Evolutionary conservation across 345 rosid species (phyloP), one percentile per base, ranked within the genome.

Genomic region (Arabidopsis suecica): DNA sequence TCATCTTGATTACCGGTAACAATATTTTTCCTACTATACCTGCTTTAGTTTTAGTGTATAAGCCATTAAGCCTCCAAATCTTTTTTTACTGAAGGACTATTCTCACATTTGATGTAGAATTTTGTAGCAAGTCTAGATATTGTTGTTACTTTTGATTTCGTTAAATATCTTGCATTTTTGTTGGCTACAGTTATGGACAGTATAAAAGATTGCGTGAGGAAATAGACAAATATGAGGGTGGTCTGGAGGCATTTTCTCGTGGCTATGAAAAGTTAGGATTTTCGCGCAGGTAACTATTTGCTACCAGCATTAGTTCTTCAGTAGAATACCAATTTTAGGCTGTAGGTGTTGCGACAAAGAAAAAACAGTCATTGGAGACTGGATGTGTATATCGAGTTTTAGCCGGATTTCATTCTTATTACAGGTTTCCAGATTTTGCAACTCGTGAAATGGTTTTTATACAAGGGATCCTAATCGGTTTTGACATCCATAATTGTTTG

Each of bases 191-290:
- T 18, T 91, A 84, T 85, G 67, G 81, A 33, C 84, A 81, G 61
- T 95, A 90, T 78, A 86, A 37, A 84, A 86, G 79, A 83, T 20
- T 90, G 78, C 87, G 90, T 7, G 92, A 80, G 71, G 88, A 80
- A 71, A 88, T 95, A 76, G 91, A 90, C 81, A 86, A 82, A 77
- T 77, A 65, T 79, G 99, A 95, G 82, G 97, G 96, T 75, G 97
- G 97, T 68, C 73, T 95, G 74, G 99, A 89, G 79, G 89, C 78
- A 34, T 95, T 95, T 84, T 91, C 99, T 82, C 93, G 92, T 64
- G 97, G 97, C 69, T 91, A 91, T 84, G 93, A 91, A 84, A 95
- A 88, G 82, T 78, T 95, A 68, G 99, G 99, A 76, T 95, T 95
- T 72, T 67, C 61, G 7, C 83, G 87, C 87, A 89, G 97, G 98